phyloP scores from a whole-genome alignment of 176 grass and related monocot genomes.

The Eremochloa ophiuroides region DNA sequence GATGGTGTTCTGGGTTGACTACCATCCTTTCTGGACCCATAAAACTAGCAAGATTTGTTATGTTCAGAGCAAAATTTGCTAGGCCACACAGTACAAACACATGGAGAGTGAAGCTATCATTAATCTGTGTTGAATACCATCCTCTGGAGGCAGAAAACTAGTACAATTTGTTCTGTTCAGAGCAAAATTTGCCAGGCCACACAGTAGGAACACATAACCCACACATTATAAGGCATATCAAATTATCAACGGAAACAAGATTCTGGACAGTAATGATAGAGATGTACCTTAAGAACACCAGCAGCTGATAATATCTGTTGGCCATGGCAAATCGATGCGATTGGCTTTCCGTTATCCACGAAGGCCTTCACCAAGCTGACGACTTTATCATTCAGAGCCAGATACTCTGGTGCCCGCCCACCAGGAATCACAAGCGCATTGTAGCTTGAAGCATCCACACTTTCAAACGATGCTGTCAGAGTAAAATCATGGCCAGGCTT shows the following conservation, averaged over 20 bases:
- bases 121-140: neutral
- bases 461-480: slow-evolving; percentile 67
- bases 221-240: neutral
- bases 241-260: neutral
- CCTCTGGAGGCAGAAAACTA: neutral
- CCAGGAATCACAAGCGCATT: slow-evolving; percentile 89
- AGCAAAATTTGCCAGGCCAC: neutral
- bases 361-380: slow-evolving; percentile 68
- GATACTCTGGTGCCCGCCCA: slow-evolving; percentile 81
- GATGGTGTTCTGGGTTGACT: neutral
- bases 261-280: neutral
- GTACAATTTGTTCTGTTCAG: neutral
- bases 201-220: neutral
- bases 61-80: neutral
- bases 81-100: neutral
- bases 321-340: slow-evolving; percentile 93
- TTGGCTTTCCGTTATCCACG: slow-evolving; percentile 63
- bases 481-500: slow-evolving; percentile 91
- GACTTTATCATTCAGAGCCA: slow-evolving; percentile 70
- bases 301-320: slow-evolving; percentile 91
- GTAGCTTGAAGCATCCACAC: slow-evolving; percentile 55
- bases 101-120: neutral
- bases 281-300: slow-evolving; percentile 70
- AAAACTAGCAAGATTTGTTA: neutral
- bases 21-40: too few species aligned